A percentile compares a stretch with the other conserved stretches of the same genome.
Conservation (phyloP, 1,284 basidiomycete species). For the Leccinum colubrinum region DNA sequence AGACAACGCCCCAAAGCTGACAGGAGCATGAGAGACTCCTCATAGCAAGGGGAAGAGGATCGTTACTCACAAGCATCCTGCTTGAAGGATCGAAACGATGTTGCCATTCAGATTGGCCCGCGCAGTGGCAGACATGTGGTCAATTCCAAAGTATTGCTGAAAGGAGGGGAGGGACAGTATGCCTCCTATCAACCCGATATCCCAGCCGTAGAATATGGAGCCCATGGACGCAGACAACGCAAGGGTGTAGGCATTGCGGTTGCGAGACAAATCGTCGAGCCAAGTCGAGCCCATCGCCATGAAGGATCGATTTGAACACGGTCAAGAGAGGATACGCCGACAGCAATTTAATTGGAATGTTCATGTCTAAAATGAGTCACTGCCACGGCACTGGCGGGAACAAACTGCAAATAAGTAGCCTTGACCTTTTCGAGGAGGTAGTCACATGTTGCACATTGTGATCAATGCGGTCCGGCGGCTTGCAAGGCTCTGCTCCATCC, state of each 20-base stretch:
- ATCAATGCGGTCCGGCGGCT: not conserved
- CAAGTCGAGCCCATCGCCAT: slow-evolving; percentile 24
- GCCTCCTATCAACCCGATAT: slow-evolving; percentile 50
- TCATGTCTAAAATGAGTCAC: not conserved
- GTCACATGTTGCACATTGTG: not conserved
- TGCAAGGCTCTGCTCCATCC: not conserved
- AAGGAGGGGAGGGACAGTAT: slow-evolving; percentile 46
- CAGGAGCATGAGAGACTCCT: no score
- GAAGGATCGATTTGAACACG: not conserved
- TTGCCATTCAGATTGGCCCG: slow-evolving; percentile 47
- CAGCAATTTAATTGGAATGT: not conserved
- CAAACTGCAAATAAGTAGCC: not conserved
- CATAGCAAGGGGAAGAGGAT: not conserved
- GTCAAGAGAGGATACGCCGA: not conserved
- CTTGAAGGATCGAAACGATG: slow-evolving; percentile 58
- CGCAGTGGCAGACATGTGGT: slow-evolving; percentile 35
- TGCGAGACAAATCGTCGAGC: slow-evolving; percentile 30
- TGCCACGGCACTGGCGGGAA: not conserved
- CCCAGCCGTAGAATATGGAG: slow-evolving; percentile 41
- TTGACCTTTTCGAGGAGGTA: not conserved
- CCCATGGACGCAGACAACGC: slow-evolving; percentile 46
- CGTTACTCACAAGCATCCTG: slow-evolving; percentile 53
- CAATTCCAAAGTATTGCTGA: slow-evolving; percentile 44
- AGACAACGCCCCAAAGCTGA: no score
- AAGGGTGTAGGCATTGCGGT: slow-evolving; percentile 46